Base-by-base conservation (phyloP, 345 rosid genomes). In the Microcos paniculata region DNA sequence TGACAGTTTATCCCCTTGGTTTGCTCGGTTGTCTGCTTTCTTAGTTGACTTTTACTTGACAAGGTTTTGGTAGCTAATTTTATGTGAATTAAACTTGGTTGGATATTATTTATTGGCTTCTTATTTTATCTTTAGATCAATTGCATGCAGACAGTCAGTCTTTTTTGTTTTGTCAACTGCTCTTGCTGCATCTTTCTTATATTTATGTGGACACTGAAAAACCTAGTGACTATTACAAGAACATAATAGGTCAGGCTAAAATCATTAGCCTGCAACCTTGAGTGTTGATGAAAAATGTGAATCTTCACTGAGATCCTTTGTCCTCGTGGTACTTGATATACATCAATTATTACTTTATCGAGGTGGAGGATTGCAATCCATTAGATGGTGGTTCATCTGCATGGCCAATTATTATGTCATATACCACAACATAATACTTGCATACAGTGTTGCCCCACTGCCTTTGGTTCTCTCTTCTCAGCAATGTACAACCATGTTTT, bases 221-320 rank as follows among this genome's bases (percentile, higher is more conserved):
- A 28, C 72, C 42, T 49, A 28, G 15, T 48, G 26, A 28, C 38
- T 45, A 45, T n/a, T n/a, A n/a, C 3, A n/a, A n/a, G 69, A 24
- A 38, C 0, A 38, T 1, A n/a, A 46, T 14, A 46, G 56, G 23
- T 45, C 40, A 49, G 26, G 43, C 10, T 48, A 49, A 69, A 49
- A 69, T 49, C 72, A 49, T 69, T 30, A 69, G 72, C 58, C 43
- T 14, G 15, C 55, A 48, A 68, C 38, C 72, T 28, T 49, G 58
- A 30, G 40, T 28, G 10, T 68, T 18, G 40, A 30, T 68, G 19
- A 11, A 28, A 49, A 9, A 46, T 67, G 38, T 46, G 19, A 24
- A 19, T 67, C 45, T 45, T 45, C 2, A 6, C 35, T 45, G 49
- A 24, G 31, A 3, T 8, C 19, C 21, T 67, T 11, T 45, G 35